Base-by-base conservation (phyloP, 2,329 filamentous ascomycete species). In the Zopfia rhizophila region DNA sequence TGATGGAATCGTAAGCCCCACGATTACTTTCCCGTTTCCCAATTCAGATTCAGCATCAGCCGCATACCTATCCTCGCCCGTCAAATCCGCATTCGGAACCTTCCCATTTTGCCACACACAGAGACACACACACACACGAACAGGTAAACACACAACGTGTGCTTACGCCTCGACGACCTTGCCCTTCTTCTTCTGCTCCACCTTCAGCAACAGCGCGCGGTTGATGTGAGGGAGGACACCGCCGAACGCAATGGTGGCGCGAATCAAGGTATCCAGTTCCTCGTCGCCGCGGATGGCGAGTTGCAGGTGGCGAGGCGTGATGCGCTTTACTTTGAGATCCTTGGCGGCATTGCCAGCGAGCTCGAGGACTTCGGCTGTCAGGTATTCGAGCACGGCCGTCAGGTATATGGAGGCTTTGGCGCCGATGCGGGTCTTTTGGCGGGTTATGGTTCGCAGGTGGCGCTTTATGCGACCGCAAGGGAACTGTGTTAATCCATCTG, bases 391-490 rank as follows among this genome's bases (percentile, higher is more conserved):
- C 45, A 99, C 94, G 30, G 94, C 94, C 37, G 94, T 97, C 54
- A 97, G 91, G 73, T 99, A 99, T 66, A 99, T 94, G 60, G 94
- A 92, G 57, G 94, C 94, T 82, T 97, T 97, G 70, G 93, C 94
- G 66, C 94, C 94, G 61, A 99, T 95, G 77, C 94, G 93, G 90
- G 97, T 97, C 83, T 97, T 97, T 80, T 97, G 95, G 74, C 97
- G 94, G 37, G 94, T 97, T 80, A 97, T 97, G 76, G 91, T 91
- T 85, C 97, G 97, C 73, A 99, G 83, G 81, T 97, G 97, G 80
- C 94, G 92, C 89, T 99, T 99, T 78, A 99, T 94, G 88, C 94
- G 94, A 78, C 94, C 94, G 75, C 94, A 99, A 53, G 94, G 94
- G 75, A 99, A 99, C 94, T 99, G 72, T 48, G 23, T 58, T 58